Conservation (phyloP, 495 filamentous ascomycete genomes). For the Durotheca rogersii region DNA sequence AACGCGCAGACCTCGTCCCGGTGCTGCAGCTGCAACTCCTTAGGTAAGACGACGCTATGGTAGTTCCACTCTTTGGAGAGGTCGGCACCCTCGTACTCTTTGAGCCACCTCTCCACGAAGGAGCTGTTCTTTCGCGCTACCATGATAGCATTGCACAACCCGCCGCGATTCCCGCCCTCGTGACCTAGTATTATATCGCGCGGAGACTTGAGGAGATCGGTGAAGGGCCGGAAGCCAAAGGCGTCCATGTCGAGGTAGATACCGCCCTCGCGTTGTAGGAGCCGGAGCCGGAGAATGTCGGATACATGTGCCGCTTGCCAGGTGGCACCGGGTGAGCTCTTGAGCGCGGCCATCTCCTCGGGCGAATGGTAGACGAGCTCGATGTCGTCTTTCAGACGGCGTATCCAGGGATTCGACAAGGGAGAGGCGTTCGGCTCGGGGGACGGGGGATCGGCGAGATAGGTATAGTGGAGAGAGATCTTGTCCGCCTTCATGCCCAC, state of each 20-base stretch:
- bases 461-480: constrained; percentile 48
- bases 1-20: constrained; percentile 45
- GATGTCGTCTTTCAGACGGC: constrained; percentile 40
- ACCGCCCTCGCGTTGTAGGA: constrained; percentile 45
- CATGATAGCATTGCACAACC: constrained; percentile 50
- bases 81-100: constrained; percentile 42
- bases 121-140: constrained; percentile 42
- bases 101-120: constrained; percentile 47
- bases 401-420: constrained; percentile 46
- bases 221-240: constrained; percentile 45
- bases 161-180: constrained; percentile 49
- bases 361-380: constrained; percentile 46
- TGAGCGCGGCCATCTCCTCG: constrained; percentile 30
- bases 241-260: constrained; percentile 50
- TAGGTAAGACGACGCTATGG: constrained; percentile 46
- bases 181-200: constrained; percentile 46
- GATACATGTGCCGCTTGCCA: constrained; percentile 47
- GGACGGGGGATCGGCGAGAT: constrained; percentile 42
- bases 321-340: constrained; percentile 33
- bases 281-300: constrained; percentile 46
- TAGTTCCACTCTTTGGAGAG: constrained; percentile 48
- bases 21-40: constrained; percentile 40
- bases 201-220: constrained; percentile 31
- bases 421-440: constrained; percentile 40
- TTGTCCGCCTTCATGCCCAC: constrained; percentile 45